Evolutionary conservation across 1,284 basidiomycete genomes (phyloP).

Genomic region (Cryptococcus maquisensis): DNA sequence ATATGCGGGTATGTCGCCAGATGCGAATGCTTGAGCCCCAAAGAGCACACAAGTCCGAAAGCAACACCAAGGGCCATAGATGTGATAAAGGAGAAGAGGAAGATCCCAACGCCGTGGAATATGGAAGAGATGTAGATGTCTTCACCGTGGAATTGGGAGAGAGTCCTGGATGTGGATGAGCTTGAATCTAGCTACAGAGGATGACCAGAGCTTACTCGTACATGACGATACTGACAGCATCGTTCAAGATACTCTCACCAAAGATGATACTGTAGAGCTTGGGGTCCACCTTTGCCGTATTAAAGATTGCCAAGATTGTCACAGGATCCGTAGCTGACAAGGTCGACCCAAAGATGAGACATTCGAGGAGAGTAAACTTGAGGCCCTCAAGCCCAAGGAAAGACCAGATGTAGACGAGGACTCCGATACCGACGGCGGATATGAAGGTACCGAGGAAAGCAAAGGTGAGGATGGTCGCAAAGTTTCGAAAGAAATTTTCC

Average conservation of each 20-base stretch:
- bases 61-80: constrained; percentile 90
- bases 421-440: constrained; percentile 91
- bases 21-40: constrained; percentile 92
- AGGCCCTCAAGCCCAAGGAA: constrained; percentile 84
- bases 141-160: constrained; percentile 85
- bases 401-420: constrained; percentile 89
- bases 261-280: constrained; percentile 98
- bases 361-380: constrained; percentile 74
- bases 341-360: constrained; percentile 93
- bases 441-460: constrained; percentile 97
- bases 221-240: constrained; percentile 99
- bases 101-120: constrained; percentile 93
- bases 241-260: constrained; percentile 93
- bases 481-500: constrained; percentile 97
- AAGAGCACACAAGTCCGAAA: constrained; percentile 84
- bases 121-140: constrained; percentile 84
- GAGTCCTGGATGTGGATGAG: constrained; percentile 57
- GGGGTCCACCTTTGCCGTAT: constrained; percentile 97
- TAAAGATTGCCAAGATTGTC: constrained; percentile 97
- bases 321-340: constrained; percentile 97
- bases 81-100: constrained; percentile 88
- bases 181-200: background rate
- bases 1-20: constrained; percentile 81
- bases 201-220: constrained; percentile 72
- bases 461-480: constrained; percentile 93